Evolutionary conservation across 2,329 filamentous ascomycete genomes (phyloP), one percentile per base, ranked within the genome.

Genomic region (Xylariaceae sp.): DNA sequence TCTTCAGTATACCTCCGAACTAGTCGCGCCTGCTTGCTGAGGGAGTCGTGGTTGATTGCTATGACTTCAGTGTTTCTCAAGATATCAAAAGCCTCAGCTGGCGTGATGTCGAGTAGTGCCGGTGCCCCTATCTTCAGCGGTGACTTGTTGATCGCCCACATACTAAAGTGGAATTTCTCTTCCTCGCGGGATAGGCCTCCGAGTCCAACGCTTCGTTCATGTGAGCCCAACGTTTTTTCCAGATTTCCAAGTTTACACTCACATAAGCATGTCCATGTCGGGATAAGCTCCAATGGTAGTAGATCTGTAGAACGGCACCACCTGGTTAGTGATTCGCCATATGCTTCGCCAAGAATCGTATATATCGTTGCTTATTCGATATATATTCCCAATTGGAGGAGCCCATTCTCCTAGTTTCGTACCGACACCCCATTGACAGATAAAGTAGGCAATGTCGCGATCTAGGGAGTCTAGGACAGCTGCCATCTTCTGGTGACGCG

Each of bases 1-100:
- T 79, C 76, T 19, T 79, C 75, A 0, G 79, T 78, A 63, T 78
- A 78, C 4, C 80, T 74, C 4, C 79, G 71, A 1, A 78, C 67
- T 1, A 87, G 71, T n/a, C 74, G 74, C 0, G 82, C 81, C 40
- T 82, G 80, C 50, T 78, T 71, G 0, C 76, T 82, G 0, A 86
- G 68, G 0, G 77, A 57, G 63, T 87, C 84, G 62, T 87, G 83
- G 62, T 86, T 86, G 65, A 84, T 81, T 0, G 78, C 78, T 21
- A 87, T 81, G 19, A 84, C 77, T 52, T 84, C 82, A 23, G 76
- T 72, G 67, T 86, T 85, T 1, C 72, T 73, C 43, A 82, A 66
- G 14, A 81, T 71, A 5, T 70, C 69, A 12, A 82, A 64, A 0
- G 80, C 81, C 0, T 69, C 67, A 0, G 67, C 53, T 1, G 74